Evolutionary conservation across 768 basidiomycete genomes (phyloP).

Genomic region (Botryobasidium botryosum): DNA sequence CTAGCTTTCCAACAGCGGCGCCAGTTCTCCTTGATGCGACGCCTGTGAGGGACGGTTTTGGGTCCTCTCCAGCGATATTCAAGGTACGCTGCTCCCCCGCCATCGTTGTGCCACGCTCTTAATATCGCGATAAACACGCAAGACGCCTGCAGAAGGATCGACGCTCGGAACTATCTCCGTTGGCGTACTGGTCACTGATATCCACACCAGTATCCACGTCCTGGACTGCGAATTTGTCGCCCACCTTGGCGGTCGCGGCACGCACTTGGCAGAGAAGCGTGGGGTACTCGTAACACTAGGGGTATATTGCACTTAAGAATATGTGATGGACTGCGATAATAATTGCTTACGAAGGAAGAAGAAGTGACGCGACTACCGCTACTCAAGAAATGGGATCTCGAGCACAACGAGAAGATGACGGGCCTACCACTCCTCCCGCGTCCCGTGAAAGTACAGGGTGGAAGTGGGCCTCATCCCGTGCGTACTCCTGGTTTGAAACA

Average conservation of each 20-base stretch:
- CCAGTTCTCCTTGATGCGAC: no score
- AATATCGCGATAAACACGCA: no score
- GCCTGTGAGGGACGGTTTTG: constrained; percentile 62
- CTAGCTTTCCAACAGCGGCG: no score
- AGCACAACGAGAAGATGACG: constrained; percentile 18
- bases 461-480: constrained; percentile 22
- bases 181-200: constrained; percentile 66
- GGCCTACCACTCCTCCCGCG: constrained; percentile 17
- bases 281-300: constrained; percentile 80
- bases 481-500: no score
- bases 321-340: not conserved
- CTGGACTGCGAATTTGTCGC: constrained; percentile 61
- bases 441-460: constrained; percentile 20
- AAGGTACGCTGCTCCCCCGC: no score
- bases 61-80: constrained; percentile 60
- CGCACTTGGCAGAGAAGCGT: constrained; percentile 69
- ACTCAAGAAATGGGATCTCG: constrained; percentile 32
- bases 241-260: constrained; percentile 62
- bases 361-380: constrained; percentile 44
- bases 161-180: constrained; percentile 41
- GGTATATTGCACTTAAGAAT: constrained; percentile 27
- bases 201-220: constrained; percentile 67
- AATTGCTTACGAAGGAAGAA: constrained; percentile 45
- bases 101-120: no score
- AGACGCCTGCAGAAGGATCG: constrained; percentile 44